Conservation (phyloP, 495 filamentous ascomycete genomes). For the Aspergillus carlsbadensis region DNA sequence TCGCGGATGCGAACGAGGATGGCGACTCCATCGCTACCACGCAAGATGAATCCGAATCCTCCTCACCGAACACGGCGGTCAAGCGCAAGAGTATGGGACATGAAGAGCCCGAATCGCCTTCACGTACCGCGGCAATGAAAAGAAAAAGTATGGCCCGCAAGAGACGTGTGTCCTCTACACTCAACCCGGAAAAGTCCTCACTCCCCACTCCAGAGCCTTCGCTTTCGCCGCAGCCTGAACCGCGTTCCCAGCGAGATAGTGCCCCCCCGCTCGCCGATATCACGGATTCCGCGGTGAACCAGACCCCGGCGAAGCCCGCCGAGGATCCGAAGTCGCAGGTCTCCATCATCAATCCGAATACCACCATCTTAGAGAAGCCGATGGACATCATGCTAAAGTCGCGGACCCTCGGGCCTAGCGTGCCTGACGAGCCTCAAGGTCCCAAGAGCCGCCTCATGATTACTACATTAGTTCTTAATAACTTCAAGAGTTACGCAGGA, state of each 20-base stretch:
- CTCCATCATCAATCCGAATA: slow-evolving; percentile 68
- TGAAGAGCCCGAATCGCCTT: slow-evolving; percentile 58
- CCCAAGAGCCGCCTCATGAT: slow-evolving; percentile 88
- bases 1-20: slow-evolving; percentile 33
- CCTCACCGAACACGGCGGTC: slow-evolving; percentile 57
- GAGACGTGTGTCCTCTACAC: slow-evolving; percentile 47
- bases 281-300: slow-evolving; percentile 68
- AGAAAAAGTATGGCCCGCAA: slow-evolving; percentile 66
- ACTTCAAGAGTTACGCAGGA: slow-evolving; percentile 99
- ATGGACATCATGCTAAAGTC: slow-evolving; percentile 95
- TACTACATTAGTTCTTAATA: slow-evolving; percentile 81
- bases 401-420: slow-evolving; percentile 64
- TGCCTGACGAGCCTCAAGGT: slow-evolving; percentile 63
- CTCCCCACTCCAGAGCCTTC: slow-evolving; percentile 61
- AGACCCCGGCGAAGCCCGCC: slow-evolving; percentile 40
- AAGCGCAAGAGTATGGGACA: slow-evolving; percentile 66
- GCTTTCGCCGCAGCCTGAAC: slow-evolving; percentile 51
- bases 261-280: slow-evolving; percentile 74
- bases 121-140: slow-evolving; percentile 62
- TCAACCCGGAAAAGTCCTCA: slow-evolving; percentile 45
- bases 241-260: slow-evolving; percentile 47
- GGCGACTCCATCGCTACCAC: slow-evolving; percentile 49
- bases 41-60: slow-evolving; percentile 55
- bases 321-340: slow-evolving; percentile 47
- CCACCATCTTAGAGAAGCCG: slow-evolving; percentile 77